Base-by-base conservation (phyloP, 179 eudicot genomes). In the Vitellaria paradoxa region DNA sequence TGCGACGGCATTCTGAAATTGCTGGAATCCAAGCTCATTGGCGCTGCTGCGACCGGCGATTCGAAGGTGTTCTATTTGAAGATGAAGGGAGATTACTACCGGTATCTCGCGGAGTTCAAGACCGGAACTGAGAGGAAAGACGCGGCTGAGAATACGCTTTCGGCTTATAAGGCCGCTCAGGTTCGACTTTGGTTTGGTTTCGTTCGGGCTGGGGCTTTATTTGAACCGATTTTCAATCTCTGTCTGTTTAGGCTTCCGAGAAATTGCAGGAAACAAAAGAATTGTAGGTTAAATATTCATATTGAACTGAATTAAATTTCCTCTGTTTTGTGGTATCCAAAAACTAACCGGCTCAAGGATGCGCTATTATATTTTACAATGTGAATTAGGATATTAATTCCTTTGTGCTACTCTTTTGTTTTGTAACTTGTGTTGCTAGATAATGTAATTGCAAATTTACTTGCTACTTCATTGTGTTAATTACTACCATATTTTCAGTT, bases 81-180 rank as follows among this genome's bases (percentile, higher is more conserved):
- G 23, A 60, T 60, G 64, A 60, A 60, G 24, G 64, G 64, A 20
- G 64, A 60, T 60, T 60, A 60, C 23, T 24, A 60, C n/a, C 64
- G 64, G 24, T 60, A 60, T 23, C 64, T 60, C 12, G 64, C 64
- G 7, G 64, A 60, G 64, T 60, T 60, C 64, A 60, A 60, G 64
- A n/a, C 64, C 24, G 64, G 64, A 60, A 11, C 23, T 60, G 64
- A 60, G 23, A 60, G 24, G 23, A 60, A 60, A 23, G 64, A 60
- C 9, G 64, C 64, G 6, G 64, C 64, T 4, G 64, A 60, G 64
- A 60, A 60, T 60, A 60, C 64, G 24, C 64, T 60, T n/a, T 60
- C 64, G 9, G 64, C 23, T 5, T 60, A 60, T 18, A 60, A 60
- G 64, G 64, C 64, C 24, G 64, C 64, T 18, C 64, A 60, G 64